Evolutionary conservation across 352 stramenopile genomes (phyloP), one percentile per base, ranked within the genome.

Genomic region (Globisporangium polare): DNA sequence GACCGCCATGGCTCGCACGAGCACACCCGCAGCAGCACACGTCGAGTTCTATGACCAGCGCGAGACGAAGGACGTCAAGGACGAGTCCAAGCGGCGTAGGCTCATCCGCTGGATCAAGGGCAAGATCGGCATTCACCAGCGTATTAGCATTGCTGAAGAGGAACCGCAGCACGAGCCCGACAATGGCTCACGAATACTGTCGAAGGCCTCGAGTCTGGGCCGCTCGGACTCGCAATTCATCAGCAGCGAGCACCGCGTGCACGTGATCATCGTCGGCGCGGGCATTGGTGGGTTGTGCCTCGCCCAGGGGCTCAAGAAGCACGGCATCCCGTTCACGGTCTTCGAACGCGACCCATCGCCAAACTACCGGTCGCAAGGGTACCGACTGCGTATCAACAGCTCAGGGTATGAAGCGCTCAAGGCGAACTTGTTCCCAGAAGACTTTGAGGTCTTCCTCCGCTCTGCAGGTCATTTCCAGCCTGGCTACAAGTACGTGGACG

Each of bases 41-140:
- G 13, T 43, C 37, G 15, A 18, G 37, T 68, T 79, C 57, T 86
- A 74, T 31, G 76, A 83, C 27, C 76, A 83, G 53, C 72, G 70
- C 5, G 54, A 67, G 18, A 69, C 65, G 9, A 64, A 61, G 24
- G 74, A 84, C 42, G 62, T 65, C 5, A 49, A 60, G 15, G 71
- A 86, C 52, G 78, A 86, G 45, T 77, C 69, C 58, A 88, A 78
- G 67, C 78, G 78, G 10, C 76, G 78, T 15, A 70, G 71, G 24
- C 76, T 88, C 68, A 74, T 88, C 62, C 77, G 77, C 37, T 88
- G 78, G 78, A 77, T 88, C 67, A 84, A 81, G 41, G 71, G 69
- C 46, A 73, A 73, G 37, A 77, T 88, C 46, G 72, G 73, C 27
- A 60, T 77, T 43, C 51, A 71, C 26, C n/a, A 65, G 22, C 59